phyloP scores from a whole-genome alignment of 2,329 filamentous ascomycete species.

The Xenoacremonium recifei region DNA sequence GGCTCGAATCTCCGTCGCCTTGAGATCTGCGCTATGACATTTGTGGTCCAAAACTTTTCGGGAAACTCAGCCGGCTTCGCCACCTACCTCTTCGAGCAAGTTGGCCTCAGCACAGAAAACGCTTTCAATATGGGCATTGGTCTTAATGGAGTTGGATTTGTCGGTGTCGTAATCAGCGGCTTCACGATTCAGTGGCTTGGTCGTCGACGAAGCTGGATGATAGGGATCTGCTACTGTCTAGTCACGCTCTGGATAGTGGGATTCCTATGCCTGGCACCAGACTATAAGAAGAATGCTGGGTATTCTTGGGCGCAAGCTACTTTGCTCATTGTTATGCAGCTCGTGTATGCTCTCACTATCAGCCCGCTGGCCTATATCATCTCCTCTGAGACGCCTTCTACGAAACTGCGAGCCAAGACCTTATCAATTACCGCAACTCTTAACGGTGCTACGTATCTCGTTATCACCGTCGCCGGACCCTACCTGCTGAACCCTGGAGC shows the following conservation, averaged over 20 bases:
- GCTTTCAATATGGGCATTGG: conserved; percentile 36
- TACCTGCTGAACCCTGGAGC: not conserved
- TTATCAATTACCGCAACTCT: not conserved
- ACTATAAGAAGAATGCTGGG: not conserved
- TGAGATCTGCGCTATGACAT: conserved; percentile 41
- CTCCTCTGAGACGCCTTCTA: not conserved
- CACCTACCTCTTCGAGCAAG: conserved; percentile 44
- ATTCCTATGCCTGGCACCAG: not conserved
- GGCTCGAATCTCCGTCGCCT: conserved; percentile 41
- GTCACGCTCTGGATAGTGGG: not conserved
- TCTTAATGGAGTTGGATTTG: conserved; percentile 38
- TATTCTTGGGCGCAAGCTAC: not conserved
- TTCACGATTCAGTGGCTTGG: conserved; percentile 37
- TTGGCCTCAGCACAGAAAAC: conserved; percentile 32
- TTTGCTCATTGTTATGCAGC: not conserved
- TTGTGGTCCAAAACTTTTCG: conserved; percentile 34
- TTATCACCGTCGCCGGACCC: not conserved
- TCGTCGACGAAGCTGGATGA: conserved; percentile 24
- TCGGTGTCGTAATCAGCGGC: conserved; percentile 44
- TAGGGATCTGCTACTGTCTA: not conserved
- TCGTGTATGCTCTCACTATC: not conserved
- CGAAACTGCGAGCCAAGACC: not conserved
- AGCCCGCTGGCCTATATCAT: not conserved
- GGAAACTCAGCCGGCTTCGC: conserved; percentile 54
- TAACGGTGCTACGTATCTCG: not conserved